Evolutionary conservation across 2,329 filamentous ascomycete genomes (phyloP).

Genomic region (Aspergillus fumigatiaffinis): DNA sequence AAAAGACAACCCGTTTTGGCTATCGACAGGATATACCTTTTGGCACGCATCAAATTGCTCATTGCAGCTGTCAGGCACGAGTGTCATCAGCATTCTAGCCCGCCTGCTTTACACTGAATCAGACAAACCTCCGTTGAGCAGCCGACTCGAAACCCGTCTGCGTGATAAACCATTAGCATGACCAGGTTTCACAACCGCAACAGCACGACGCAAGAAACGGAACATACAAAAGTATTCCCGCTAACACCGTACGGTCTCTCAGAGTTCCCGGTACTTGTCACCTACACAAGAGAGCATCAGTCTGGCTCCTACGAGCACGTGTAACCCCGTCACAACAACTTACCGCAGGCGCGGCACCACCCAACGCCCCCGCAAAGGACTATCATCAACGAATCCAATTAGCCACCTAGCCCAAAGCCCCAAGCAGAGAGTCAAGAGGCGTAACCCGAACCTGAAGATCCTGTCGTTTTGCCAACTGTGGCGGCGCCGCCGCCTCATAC

Average conservation of each 20-base stretch:
- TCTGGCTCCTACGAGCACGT: background rate
- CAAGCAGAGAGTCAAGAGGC: background rate
- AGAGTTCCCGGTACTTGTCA: slow-evolving; percentile 15
- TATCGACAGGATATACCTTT: slow-evolving; percentile 3
- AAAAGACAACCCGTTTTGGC: background rate
- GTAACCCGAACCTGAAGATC: background rate
- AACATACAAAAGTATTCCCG: slow-evolving; percentile 21
- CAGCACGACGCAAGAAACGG: background rate
- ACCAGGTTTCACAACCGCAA: background rate
- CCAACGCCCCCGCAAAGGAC: slow-evolving; percentile 6
- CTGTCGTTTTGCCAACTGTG: slow-evolving; percentile 2
- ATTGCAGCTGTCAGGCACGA: slow-evolving; percentile 13
- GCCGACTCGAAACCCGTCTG: slow-evolving; percentile 17
- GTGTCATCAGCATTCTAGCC: background rate
- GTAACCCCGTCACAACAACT: background rate
- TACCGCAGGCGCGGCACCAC: slow-evolving; percentile 7
- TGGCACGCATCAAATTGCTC: slow-evolving; percentile 21
- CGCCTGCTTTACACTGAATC: background rate
- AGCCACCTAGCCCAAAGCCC: background rate
- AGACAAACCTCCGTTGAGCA: slow-evolving; percentile 17
- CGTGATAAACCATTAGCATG: background rate
- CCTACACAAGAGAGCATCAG: slow-evolving; percentile 4
- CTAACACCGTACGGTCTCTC: slow-evolving; percentile 20
- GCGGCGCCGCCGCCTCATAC: slow-evolving; percentile 2
- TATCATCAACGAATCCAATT: background rate